Evolutionary conservation across 208 protist genomes (phyloP), one percentile per base, ranked within the genome.

Genomic region (Trypanosoma cruzi): DNA sequence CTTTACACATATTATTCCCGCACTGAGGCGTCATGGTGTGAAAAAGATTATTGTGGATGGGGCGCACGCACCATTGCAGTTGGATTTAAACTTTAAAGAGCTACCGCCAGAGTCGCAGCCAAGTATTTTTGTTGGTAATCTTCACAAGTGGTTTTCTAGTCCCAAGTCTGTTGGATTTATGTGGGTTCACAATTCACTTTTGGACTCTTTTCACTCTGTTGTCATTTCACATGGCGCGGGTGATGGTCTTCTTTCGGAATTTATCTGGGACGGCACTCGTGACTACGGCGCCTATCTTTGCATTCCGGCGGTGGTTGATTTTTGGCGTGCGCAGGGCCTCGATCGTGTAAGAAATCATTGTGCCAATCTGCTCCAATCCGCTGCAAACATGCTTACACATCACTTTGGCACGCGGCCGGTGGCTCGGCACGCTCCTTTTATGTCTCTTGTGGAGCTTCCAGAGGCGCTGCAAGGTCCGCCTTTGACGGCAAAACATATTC

Each of bases 81-180:
- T 93, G 13, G 80, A 85, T 48, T 75, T 96, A 18, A 72, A 94
- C 57, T 94, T 96, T 67, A 76, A 79, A 46, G 60, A 75, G 1
- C 77, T 97, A 18, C 77, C 74, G 4, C 34, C 53, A 4, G 72
- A 84, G 64, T 73, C 69, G 32, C 81, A 85, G 73, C 90, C 85
- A 8, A 95, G 78, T 44, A 68, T 92, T 6, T 96, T 91, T 77
- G 80, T 93, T 18, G 89, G 85, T 7, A 97, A 97, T 64, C 73
- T 92, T 32, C 94, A 98, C 82, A 98, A 98, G 75, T 98, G 94
- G 92, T 88, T 95, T 59, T 95, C 81, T 24, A 70, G 77, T 11
- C 83, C 92, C 57, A 95, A 96, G 76, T 87, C 92, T 7, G 84
- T 72, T n/a, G 94, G 89, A 40, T 95, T 94, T 69, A 84, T 97